These are phyloP conservation scores for Puccinia triticina DNA, from an alignment of 1,284 basidiomycete species.

Conservation along the genomic window DNA sequence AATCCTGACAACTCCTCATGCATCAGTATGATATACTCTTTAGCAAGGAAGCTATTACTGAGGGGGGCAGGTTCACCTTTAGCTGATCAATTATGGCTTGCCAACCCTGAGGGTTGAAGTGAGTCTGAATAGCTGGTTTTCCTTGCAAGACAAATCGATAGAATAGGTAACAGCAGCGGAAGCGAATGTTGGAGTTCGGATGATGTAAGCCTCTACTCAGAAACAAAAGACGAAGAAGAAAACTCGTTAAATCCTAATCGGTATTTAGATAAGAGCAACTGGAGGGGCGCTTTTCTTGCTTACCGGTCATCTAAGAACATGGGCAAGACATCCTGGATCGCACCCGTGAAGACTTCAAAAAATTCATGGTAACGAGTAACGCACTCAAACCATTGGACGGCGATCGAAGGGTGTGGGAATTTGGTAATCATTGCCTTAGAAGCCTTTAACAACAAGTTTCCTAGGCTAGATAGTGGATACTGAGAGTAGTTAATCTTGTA, in stretches of 20 bases:
- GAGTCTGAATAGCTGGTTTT: slow-evolving; percentile 70
- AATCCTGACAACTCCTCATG: slow-evolving; percentile 59
- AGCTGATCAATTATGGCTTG: slow-evolving; percentile 61
- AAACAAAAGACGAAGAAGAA: background rate
- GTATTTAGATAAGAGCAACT: background rate
- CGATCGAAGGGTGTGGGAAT: slow-evolving; percentile 85
- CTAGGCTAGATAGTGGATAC: slow-evolving; percentile 81
- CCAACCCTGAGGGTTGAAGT: slow-evolving; percentile 64
- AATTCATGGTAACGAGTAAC: slow-evolving; percentile 90
- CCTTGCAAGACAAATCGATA: slow-evolving; percentile 87
- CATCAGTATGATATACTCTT: background rate
- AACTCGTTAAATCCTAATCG: background rate
- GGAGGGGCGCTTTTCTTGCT: background rate
- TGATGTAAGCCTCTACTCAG: slow-evolving; percentile 82
- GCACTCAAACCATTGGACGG: slow-evolving; percentile 91
- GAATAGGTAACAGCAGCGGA: slow-evolving; percentile 89
- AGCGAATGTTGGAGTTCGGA: slow-evolving; percentile 71
- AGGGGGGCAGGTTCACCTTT: slow-evolving; percentile 60
- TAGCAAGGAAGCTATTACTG: background rate
- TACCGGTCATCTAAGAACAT: slow-evolving; percentile 73
- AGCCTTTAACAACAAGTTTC: slow-evolving; percentile 83
- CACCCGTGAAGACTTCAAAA: slow-evolving; percentile 87
- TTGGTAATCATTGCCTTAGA: slow-evolving; percentile 79
- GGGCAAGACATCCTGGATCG: slow-evolving; percentile 80
- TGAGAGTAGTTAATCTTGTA: slow-evolving; percentile 50